Conservation (phyloP, 2,329 filamentous ascomycete genomes). For the Colletotrichum costaricense region DNA sequence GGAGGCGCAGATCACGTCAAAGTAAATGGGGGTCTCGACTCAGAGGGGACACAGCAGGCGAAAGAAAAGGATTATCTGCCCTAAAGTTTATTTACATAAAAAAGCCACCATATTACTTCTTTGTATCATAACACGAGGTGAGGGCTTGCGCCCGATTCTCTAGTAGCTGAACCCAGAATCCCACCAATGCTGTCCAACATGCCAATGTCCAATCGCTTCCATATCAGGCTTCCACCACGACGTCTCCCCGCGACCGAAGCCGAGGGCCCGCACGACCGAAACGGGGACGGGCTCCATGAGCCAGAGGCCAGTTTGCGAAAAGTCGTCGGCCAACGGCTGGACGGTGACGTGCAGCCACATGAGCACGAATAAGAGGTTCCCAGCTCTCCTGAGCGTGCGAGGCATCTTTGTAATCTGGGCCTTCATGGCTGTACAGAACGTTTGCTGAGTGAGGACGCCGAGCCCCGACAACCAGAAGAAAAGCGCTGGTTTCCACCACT, state of each 20-base stretch:
- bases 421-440: slow-evolving; percentile 48
- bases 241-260: slow-evolving; percentile 70
- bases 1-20: neutral
- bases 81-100: neutral
- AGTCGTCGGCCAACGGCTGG: slow-evolving; percentile 78
- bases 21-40: neutral
- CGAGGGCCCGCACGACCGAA: slow-evolving; percentile 75
- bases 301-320: slow-evolving; percentile 80
- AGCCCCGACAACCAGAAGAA: slow-evolving; percentile 81
- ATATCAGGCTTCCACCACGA: slow-evolving; percentile 75
- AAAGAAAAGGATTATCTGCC: neutral
- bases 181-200: slow-evolving; percentile 73
- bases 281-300: slow-evolving; percentile 85
- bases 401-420: slow-evolving; percentile 53
- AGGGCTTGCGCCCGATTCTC: slow-evolving; percentile 21
- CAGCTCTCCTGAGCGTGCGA: slow-evolving; percentile 55
- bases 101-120: neutral
- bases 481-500: slow-evolving; percentile 63
- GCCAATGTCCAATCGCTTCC: slow-evolving; percentile 63
- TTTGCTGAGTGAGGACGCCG: slow-evolving; percentile 72
- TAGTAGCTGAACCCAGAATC: slow-evolving; percentile 54
- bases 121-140: slow-evolving; percentile 1
- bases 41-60: neutral
- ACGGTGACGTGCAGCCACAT: slow-evolving; percentile 77
- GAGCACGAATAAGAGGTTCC: slow-evolving; percentile 72